Percentiles rank a stretch among this genome's conserved stretches.
Evolutionary conservation across 176 grass and related monocot species (phyloP).

Genomic region (Triticum turgidum): DNA sequence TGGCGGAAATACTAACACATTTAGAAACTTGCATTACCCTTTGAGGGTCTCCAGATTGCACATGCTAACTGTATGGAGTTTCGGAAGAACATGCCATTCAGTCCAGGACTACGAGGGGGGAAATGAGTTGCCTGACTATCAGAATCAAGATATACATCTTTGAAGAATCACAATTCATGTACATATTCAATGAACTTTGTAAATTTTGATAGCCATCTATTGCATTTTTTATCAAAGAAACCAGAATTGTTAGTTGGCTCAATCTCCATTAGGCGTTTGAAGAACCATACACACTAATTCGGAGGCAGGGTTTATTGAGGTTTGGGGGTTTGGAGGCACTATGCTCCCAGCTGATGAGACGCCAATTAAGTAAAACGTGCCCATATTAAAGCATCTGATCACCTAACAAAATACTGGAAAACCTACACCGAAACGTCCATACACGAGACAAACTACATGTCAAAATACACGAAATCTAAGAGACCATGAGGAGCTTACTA

Average conservation of each 20-base stretch:
- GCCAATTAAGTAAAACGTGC: no score
- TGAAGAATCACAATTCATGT: background rate
- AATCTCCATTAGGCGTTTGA: background rate
- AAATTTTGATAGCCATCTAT: background rate
- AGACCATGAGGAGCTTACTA: background rate
- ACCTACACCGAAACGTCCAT: background rate
- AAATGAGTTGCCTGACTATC: background rate
- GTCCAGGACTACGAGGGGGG: background rate
- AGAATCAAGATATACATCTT: slow-evolving; percentile 18
- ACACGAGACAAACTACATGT: background rate
- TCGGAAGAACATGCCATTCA: background rate
- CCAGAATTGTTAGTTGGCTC: background rate
- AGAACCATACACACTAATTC: background rate
- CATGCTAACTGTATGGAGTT: background rate
- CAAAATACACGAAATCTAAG: background rate
- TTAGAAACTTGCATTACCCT: slow-evolving; percentile 20
- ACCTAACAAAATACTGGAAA: no score
- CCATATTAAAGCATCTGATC: no score
- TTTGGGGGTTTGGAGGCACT: background rate
- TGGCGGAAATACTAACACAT: slow-evolving; percentile 40
- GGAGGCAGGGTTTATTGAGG: background rate
- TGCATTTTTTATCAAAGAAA: background rate
- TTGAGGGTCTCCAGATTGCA: slow-evolving; percentile 13
- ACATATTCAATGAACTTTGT: background rate
- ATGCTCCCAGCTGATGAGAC: no score